These are phyloP conservation scores for Pleurotus platypus DNA, from an alignment of 768 basidiomycete species.

Conservation along the genomic window DNA sequence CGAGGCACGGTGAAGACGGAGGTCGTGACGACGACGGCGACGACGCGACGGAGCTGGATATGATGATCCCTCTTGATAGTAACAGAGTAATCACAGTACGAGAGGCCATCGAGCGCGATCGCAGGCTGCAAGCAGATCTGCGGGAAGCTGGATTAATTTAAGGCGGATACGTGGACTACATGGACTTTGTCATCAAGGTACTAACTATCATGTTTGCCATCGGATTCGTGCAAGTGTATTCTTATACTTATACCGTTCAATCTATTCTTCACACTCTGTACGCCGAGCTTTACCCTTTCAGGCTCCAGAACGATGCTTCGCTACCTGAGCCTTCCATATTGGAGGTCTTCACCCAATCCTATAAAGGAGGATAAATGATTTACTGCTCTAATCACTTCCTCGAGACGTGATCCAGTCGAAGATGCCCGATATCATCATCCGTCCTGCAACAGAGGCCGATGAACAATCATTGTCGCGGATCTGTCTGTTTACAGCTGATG, in stretches of 20 bases:
- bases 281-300: not conserved
- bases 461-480: slow-evolving; percentile 58
- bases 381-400: too few species aligned
- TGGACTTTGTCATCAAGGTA: not conserved
- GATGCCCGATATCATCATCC: slow-evolving; percentile 45
- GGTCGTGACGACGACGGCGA: not conserved
- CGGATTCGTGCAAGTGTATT: not conserved
- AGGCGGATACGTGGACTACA: slow-evolving; percentile 7
- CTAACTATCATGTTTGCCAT: too few species aligned
- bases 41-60: slow-evolving; percentile 5
- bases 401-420: too few species aligned
- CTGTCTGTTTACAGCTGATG: slow-evolving; percentile 72
- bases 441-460: slow-evolving; percentile 53
- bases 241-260: not conserved
- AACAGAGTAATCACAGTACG: slow-evolving; percentile 37
- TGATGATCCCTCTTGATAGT: slow-evolving; percentile 35
- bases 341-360: too few species aligned
- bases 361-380: too few species aligned
- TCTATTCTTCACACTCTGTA: not conserved
- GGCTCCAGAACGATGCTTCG: not conserved
- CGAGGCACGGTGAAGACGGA: not conserved
- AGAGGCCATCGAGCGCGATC: slow-evolving; percentile 50
- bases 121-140: slow-evolving; percentile 54
- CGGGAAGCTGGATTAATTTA: slow-evolving; percentile 64
- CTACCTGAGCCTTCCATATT: too few species aligned